Conservation (phyloP, 78 protist species). For the Dictyostelium intermedium region DNA sequence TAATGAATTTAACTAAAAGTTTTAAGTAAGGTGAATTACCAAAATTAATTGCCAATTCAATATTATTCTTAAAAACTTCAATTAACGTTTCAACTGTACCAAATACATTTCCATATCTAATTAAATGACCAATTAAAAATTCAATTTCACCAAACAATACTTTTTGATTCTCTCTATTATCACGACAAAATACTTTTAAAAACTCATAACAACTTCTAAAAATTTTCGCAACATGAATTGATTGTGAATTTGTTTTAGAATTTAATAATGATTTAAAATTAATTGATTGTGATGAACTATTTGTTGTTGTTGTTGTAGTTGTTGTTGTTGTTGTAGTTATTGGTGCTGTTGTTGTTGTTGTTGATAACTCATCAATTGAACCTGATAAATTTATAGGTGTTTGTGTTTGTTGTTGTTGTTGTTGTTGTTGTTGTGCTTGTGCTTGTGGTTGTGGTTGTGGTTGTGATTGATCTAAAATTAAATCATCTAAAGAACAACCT, state of each 20-base stretch:
- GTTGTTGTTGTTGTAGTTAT: neutral
- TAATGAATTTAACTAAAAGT: slow-evolving; percentile 24
- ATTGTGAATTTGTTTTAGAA: neutral
- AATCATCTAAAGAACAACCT: slow-evolving; percentile 58
- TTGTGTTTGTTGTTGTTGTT: neutral
- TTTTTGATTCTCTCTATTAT: slow-evolving; percentile 35
- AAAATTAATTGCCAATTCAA: slow-evolving; percentile 18
- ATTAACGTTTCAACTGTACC: slow-evolving; percentile 71
- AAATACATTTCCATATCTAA: slow-evolving; percentile 72
- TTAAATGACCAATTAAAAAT: slow-evolving; percentile 62
- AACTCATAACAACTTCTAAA: slow-evolving; percentile 69
- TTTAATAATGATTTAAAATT: slow-evolving; percentile 14
- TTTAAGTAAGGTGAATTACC: slow-evolving; percentile 61
- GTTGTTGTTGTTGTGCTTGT: too few species aligned
- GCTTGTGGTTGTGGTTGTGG: neutral
- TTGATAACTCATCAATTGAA: neutral
- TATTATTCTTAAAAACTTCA: slow-evolving; percentile 46
- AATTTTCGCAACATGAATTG: slow-evolving; percentile 35
- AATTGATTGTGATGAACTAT: neutral
- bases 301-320: neutral
- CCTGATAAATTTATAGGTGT: neutral
- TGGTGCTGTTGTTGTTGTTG: neutral
- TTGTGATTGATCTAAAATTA: neutral
- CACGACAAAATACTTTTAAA: slow-evolving; percentile 16
- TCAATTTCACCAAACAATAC: slow-evolving; percentile 53